Base-by-base conservation (phyloP, 805 yeast species). In the Candida michaelii region DNA sequence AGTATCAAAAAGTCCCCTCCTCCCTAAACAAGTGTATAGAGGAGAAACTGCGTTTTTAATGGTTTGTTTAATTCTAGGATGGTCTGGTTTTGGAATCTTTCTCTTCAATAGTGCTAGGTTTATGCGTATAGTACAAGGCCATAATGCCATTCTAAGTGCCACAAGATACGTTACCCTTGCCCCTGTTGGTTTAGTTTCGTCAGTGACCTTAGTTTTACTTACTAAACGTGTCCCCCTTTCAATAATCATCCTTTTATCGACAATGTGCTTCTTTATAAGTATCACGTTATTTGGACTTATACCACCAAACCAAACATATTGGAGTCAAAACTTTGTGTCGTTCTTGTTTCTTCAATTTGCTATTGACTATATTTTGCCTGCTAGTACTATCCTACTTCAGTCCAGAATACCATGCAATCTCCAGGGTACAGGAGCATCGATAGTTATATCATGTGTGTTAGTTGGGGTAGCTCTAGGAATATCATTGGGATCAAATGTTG, bases 31-130 rank as follows among this genome's bases (percentile, higher is more conserved):
- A 4, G 72, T 73, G 0, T 63, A 80, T 54, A 65, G 65, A 38
- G 51, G 65, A 3, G 71, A 75, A 23, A 69, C 74, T 13, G 65
- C 73, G 0, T 60, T 79, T 47, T 75, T 82, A 2, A 59, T 85
- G 24, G 56, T 59, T 1, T 71, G 80, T 36, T 63, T 83, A 23
- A 72, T 76, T 1, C 64, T 79, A 3, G 90, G 90, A 0, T 85
- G 91, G 91, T 80, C 86, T 3, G 73, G 84, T 36, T 85, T 85
- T 62, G 89, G 91, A 2, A 68, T 83, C 15, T 83, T 85, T 80
- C 59, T 81, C 4, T 83, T 69, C 53, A 83, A 82, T 59, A 70
- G 73, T 39, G 78, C 76, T 66, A 66, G 75, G 30, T 72, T 79
- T 48, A 49, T 71, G 21, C 50, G 73, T 2, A 29, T 38, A 13